Conservation (phyloP, 768 basidiomycete genomes). For the Mycena sanguinolenta region DNA sequence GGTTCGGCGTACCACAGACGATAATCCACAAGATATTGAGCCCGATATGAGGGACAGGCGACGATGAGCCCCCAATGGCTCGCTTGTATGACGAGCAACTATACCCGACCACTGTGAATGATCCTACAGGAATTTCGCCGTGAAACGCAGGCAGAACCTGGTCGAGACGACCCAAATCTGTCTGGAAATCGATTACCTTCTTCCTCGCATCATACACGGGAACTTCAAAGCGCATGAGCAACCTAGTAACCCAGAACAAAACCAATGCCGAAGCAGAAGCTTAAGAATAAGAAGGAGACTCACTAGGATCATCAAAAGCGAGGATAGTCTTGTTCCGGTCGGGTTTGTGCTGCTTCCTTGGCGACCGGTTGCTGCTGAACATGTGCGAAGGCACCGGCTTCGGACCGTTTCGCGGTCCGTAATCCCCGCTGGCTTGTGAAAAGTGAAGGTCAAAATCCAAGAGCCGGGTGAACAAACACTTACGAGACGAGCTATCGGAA, state of each 20-base stretch:
- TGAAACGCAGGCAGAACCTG: not conserved
- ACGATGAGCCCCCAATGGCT: not conserved
- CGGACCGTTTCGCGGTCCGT: too few relatives aligned
- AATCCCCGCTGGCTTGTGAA: too few relatives aligned
- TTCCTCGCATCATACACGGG: slow-evolving; percentile 10
- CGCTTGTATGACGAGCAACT: not conserved
- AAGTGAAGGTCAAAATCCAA: too few relatives aligned
- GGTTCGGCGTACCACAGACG: too few relatives aligned
- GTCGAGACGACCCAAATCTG: not conserved
- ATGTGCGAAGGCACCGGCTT: too few relatives aligned
- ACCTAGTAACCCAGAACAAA: too few relatives aligned
- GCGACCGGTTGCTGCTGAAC: too few relatives aligned
- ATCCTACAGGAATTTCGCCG: not conserved
- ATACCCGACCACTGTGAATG: slow-evolving; percentile 5
- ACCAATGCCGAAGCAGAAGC: too few relatives aligned
- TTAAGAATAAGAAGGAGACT: not conserved
- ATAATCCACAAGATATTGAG: not conserved
- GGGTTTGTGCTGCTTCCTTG: too few relatives aligned
- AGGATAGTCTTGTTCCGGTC: not conserved
- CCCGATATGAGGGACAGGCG: not conserved
- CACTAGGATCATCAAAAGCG: not conserved
- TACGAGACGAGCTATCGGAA: too few relatives aligned
- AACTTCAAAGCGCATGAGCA: too few relatives aligned
- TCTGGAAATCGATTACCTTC: not conserved
- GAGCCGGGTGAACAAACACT: too few relatives aligned